Evolutionary conservation across 2,329 filamentous ascomycete genomes (phyloP), one percentile per base, ranked within the genome.

Genomic region (Apiospora malaysiana): DNA sequence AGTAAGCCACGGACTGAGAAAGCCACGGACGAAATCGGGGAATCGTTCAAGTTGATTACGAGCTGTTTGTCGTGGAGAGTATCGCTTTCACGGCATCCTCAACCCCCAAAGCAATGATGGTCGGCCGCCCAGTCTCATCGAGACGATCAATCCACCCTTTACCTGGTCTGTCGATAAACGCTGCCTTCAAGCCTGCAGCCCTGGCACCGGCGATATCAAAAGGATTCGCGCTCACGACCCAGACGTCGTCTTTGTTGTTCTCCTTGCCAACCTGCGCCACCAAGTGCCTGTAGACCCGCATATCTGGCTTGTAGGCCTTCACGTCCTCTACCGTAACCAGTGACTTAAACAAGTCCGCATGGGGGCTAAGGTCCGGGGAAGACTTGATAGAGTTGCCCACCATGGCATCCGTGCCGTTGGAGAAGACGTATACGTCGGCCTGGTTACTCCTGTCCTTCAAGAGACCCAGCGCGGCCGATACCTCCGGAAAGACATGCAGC

Each of bases 221-320:
- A 2, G 92, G 90, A 77, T 94, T 94, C 1, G 89, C 88, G 74
- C 87, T 92, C 7, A 95, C 85, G 9, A 94, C 80, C 91, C 92
- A 94, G 18, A 94, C 84, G 37, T 51, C 45, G 0, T 78, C 81
- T 73, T 85, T 82, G 23, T 84, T 75, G 0, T 79, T 81, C 49
- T 81, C 74, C 75, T 86, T 87, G 3, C 86, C 86, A 2, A 85
- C 83, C 46, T 83, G 82, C 73, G 84, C 74, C 0, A 87, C 84
- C 32, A 93, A 81, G 77, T 92, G 84, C n/a, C 82, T 73, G 76
- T 94, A 94, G 1, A 87, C 85, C 68, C 84, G 86, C 1, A 84
- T 86, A 49, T 88, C 84, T 0, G 93, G 92, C 79, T 95, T 94
- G 81, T 88, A 94, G 68, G 83, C 85, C 72, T 82, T 73, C 5